Percentiles rank a stretch among this genome's conserved stretches.
These are phyloP conservation scores for Pleurotus salmoneostramineus DNA, from an alignment of 768 basidiomycete species.

Conservation along the genomic window DNA sequence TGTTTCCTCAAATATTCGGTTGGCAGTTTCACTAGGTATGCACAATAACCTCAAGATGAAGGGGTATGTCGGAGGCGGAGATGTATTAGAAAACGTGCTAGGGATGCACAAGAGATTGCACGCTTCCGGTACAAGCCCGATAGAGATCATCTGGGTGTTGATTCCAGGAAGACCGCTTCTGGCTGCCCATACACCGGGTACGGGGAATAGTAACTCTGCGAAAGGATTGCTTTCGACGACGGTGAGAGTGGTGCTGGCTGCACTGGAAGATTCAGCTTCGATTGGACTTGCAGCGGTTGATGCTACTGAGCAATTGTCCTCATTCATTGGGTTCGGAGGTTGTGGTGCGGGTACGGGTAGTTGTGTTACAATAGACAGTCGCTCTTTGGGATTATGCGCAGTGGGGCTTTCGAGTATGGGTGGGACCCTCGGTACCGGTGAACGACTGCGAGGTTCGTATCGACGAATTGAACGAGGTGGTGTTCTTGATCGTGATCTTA, in stretches of 20 bases:
- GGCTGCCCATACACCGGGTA: conserved; percentile 11
- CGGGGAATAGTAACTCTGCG: neutral
- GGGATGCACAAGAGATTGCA: neutral
- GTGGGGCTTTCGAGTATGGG: no score
- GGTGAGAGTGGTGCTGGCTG: neutral
- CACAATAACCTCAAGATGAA: conserved; percentile 1
- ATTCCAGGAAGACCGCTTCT: conserved; percentile 6
- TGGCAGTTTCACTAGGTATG: neutral
- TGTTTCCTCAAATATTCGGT: neutral
- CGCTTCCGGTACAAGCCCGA: conserved; percentile 4
- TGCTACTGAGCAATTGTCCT: no score
- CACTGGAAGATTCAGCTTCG: neutral
- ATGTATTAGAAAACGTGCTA: neutral
- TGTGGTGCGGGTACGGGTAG: no score
- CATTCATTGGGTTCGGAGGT: no score
- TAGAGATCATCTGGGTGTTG: conserved; percentile 2
- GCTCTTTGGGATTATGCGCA: no score
- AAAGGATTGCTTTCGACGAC: neutral
- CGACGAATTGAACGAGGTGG: neutral
- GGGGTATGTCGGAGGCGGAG: neutral
- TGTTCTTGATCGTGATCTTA: no score
- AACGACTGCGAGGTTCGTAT: neutral
- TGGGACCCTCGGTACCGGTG: no score
- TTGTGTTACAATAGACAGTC: no score
- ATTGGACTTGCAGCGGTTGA: no score